Evolutionary conservation across 2,329 filamentous ascomycete genomes (phyloP).

Genomic region (Colletotrichum simmondsii): DNA sequence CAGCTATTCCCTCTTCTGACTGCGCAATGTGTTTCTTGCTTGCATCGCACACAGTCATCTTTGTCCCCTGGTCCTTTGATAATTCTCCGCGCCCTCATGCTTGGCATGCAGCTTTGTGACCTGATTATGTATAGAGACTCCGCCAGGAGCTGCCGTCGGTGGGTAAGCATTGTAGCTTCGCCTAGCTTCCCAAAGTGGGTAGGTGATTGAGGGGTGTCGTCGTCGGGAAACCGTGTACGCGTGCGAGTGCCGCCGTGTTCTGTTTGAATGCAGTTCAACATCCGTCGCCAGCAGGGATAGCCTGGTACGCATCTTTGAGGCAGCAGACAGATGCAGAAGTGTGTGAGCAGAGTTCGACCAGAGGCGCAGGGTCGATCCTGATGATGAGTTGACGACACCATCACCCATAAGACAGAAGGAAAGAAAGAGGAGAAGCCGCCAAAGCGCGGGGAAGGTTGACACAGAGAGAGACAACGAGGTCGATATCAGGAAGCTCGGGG

Average conservation of each 20-base stretch:
- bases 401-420: not conserved
- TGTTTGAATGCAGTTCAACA: not conserved
- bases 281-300: slow-evolving; percentile 1
- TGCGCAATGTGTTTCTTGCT: not conserved
- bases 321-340: slow-evolving; percentile 5
- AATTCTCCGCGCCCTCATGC: not conserved
- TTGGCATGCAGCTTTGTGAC: slow-evolving; percentile 18
- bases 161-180: slow-evolving; percentile 1
- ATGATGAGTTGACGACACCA: not conserved
- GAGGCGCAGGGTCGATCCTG: slow-evolving; percentile 11
- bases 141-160: not conserved
- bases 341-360: not conserved
- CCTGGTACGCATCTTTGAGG: not conserved
- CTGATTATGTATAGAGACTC: slow-evolving; percentile 4
- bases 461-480: not conserved
- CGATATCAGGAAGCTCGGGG: not conserved
- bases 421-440: not conserved
- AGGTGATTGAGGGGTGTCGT: slow-evolving; percentile 3
- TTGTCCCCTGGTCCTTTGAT: not conserved
- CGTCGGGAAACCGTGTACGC: not conserved
- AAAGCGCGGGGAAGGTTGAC: not conserved
- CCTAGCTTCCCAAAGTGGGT: slow-evolving; percentile 4
- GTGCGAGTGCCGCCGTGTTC: not conserved
- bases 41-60: not conserved
- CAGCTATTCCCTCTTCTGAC: not conserved